These are phyloP conservation scores for Fusarium mexicanum DNA, from an alignment of 2,329 filamentous ascomycete genomes.

Conservation along the genomic window DNA sequence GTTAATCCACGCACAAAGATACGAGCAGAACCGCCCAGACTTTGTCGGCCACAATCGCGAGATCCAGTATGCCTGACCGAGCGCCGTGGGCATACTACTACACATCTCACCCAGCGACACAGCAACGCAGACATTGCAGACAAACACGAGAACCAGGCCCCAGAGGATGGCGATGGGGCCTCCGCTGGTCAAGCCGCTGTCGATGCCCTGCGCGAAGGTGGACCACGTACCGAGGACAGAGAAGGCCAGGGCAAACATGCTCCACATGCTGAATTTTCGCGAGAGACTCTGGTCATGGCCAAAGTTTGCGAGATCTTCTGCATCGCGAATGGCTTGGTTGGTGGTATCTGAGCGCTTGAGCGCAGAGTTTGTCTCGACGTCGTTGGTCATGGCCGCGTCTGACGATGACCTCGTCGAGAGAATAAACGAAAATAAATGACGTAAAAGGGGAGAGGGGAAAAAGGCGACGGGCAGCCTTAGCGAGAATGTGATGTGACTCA, in stretches of 20 bases:
- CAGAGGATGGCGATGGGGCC: constrained; percentile 65
- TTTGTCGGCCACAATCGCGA: constrained; percentile 49
- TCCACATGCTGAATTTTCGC: constrained; percentile 63
- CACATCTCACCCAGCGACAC: constrained; percentile 65
- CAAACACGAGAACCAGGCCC: constrained; percentile 63
- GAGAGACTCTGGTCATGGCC: constrained; percentile 53
- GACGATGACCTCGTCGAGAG: constrained; percentile 36
- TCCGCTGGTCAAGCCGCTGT: constrained; percentile 62
- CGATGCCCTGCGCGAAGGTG: constrained; percentile 61
- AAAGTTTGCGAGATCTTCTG: constrained; percentile 52
- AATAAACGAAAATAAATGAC: not conserved
- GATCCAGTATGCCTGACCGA: constrained; percentile 68
- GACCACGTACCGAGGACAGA: constrained; percentile 68
- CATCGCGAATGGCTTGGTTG: constrained; percentile 48
- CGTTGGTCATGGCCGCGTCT: constrained; percentile 40
- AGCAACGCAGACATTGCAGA: constrained; percentile 63
- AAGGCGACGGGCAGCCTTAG: constrained; percentile 38
- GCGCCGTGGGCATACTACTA: constrained; percentile 67
- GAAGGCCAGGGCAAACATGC: constrained; percentile 67
- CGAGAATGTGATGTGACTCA: not conserved
- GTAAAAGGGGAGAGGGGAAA: not conserved
- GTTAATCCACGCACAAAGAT: constrained; percentile 69
- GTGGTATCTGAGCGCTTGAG: constrained; percentile 35
- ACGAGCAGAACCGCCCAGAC: constrained; percentile 60
- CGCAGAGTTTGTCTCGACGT: constrained; percentile 39